Evolutionary conservation across 2,329 filamentous ascomycete species (phyloP).

Genomic region (Ophiostoma sp.): DNA sequence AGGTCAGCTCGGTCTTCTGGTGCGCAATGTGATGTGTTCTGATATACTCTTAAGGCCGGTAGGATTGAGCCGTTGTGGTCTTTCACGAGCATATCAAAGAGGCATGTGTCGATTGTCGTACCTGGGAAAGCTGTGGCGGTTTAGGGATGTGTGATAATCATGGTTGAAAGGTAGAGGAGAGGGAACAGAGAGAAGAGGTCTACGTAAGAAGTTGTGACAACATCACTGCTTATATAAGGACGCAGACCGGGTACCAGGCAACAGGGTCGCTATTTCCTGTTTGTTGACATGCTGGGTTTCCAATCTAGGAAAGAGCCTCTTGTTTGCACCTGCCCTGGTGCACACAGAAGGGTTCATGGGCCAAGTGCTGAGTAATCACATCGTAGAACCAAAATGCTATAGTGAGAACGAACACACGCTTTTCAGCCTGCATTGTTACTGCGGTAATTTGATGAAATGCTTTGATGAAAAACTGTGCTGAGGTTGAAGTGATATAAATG

Average conservation of each 20-base stretch:
- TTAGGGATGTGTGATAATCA: neutral
- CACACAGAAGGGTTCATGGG: neutral
- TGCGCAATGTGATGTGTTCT: neutral
- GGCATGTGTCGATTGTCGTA: neutral
- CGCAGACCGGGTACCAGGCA: neutral
- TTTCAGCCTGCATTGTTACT: too few species aligned
- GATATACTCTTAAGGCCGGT: neutral
- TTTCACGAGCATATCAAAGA: too few species aligned
- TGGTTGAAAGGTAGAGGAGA: neutral
- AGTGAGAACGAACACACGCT: too few species aligned
- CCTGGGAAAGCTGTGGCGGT: neutral
- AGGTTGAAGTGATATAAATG: too few species aligned
- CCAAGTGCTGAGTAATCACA: neutral
- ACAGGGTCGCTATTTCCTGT: neutral
- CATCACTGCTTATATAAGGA: neutral
- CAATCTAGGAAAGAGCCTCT: conserved; percentile 6
- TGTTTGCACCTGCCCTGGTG: neutral
- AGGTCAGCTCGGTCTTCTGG: neutral
- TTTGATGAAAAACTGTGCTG: too few species aligned
- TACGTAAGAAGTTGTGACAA: neutral
- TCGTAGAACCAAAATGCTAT: too few species aligned
- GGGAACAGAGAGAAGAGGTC: neutral
- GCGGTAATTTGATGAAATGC: too few species aligned
- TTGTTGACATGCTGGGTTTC: neutral
- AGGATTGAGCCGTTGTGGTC: too few species aligned